These are phyloP conservation scores for Lactarius sanguifluus DNA, from an alignment of 768 basidiomycete genomes.

Conservation along the genomic window DNA sequence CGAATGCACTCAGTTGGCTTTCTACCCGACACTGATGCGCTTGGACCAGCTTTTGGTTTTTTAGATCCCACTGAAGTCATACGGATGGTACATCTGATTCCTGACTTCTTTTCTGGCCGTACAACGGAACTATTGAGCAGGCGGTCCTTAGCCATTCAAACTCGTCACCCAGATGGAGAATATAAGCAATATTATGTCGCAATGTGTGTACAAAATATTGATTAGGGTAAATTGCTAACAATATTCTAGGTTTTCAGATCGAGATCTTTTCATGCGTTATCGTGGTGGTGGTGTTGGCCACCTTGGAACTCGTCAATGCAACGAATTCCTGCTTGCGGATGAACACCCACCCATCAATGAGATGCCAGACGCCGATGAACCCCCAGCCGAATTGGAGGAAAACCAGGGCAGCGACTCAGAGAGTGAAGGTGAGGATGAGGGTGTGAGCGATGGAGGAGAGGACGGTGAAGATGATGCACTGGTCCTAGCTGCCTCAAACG, in stretches of 20 bases:
- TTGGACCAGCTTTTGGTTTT: conserved; percentile 34
- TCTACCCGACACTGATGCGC: conserved; percentile 20
- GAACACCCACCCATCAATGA: neutral
- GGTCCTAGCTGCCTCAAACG: too few relatives aligned
- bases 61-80: conserved; percentile 35
- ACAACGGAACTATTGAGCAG: neutral
- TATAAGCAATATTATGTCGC: conserved; percentile 32
- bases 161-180: conserved; percentile 21
- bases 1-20: conserved; percentile 33
- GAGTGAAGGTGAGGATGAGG: neutral
- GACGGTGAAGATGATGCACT: neutral
- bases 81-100: conserved; percentile 35
- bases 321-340: neutral
- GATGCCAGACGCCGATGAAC: too few relatives aligned
- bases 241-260: conserved; percentile 33
- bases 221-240: neutral
- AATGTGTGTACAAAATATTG: conserved; percentile 27
- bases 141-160: neutral
- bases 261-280: conserved; percentile 34
- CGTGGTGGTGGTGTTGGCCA: conserved; percentile 33
- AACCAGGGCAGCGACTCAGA: neutral
- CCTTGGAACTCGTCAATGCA: neutral
- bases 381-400: too few relatives aligned
- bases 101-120: conserved; percentile 31
- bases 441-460: neutral